A percentile compares a stretch with the other conserved stretches of the same genome.
These are phyloP conservation scores for Zangia roseola DNA, from an alignment of 768 basidiomycete species.

Conservation along the genomic window DNA sequence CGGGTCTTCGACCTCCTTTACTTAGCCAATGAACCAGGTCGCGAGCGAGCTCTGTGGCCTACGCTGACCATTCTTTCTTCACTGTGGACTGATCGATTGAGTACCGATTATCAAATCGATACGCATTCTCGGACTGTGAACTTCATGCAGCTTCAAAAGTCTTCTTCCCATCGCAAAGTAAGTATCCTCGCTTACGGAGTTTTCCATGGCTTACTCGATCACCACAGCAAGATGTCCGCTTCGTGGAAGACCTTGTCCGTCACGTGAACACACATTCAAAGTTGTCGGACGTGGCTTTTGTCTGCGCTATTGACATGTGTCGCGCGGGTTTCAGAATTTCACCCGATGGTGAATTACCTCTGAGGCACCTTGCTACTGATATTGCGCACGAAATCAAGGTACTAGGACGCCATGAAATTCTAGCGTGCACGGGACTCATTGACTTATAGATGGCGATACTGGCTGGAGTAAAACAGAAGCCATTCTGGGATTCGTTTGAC, in stretches of 20 bases:
- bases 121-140: conserved; percentile 31
- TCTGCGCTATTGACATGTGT: conserved; percentile 77
- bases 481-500: conserved; percentile 72
- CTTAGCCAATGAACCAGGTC: conserved; percentile 40
- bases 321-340: conserved; percentile 58
- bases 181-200: neutral
- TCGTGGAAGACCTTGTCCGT: conserved; percentile 61
- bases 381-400: conserved; percentile 82
- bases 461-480: conserved; percentile 41
- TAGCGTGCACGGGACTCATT: neutral
- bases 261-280: conserved; percentile 55
- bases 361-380: conserved; percentile 67
- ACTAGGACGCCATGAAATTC: conserved; percentile 20
- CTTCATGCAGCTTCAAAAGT: conserved; percentile 31
- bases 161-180: conserved; percentile 32
- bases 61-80: conserved; percentile 72
- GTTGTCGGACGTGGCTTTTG: conserved; percentile 62
- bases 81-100: conserved; percentile 71
- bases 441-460: conserved; percentile 21
- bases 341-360: conserved; percentile 56
- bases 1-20: conserved; percentile 82
- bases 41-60: conserved; percentile 71
- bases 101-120: conserved; percentile 51
- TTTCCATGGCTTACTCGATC: neutral
- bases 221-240: conserved; percentile 45